Base-by-base conservation (phyloP, 495 filamentous ascomycete species). In the Lophiostoma macrostomum region DNA sequence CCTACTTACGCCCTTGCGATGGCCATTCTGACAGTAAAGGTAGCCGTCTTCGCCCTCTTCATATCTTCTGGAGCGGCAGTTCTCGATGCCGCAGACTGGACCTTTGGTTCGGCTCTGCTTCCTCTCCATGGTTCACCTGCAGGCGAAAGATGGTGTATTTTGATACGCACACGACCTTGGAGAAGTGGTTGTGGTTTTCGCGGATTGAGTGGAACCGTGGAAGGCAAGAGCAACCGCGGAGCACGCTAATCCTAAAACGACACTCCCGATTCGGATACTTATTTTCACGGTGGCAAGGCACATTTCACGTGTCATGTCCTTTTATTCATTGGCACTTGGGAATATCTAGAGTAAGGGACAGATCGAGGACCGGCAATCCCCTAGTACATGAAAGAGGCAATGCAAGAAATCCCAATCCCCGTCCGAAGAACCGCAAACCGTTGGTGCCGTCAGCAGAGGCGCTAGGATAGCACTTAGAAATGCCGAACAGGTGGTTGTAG, bases 1-100 rank as follows among this genome's bases (percentile, higher is more conserved):
- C 23, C 13, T 23, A 54, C 60, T 50, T 54, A 58, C 77, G 54
- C 78, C 74, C 20, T 76, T 70, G 38, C 73, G 72, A 61, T 80
- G 77, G 6, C 76, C 77, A 31, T 77, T 75, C 18, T 75, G 64
- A 50, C 77, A 80, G 52, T 77, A 79, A n/a, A 70, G 67, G 10
- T 70, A 60, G 13, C 76, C 76, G 53, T 74, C 50, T 75, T 60
- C 60, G 14, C 51, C 71, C 48, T 69, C 63, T 46, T 79, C 77
- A 67, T 72, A 79, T 27, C 69, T 58, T 30, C 69, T 66, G 10
- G 74, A 70, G 20, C 71, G 68, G 49, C 77, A 80, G 38, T 77
- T 71, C 46, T 74, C 67, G 58, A 48, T 31, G 19, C 56, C 60
- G 27, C 60, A 64, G 19, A 63, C 30, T 5, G 41, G 36, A 14